A percentile compares a stretch with the other conserved stretches of the same genome.
Conservation (phyloP, 371 early-diverging fungal genomes). For the Gilbertella persicaria region DNA sequence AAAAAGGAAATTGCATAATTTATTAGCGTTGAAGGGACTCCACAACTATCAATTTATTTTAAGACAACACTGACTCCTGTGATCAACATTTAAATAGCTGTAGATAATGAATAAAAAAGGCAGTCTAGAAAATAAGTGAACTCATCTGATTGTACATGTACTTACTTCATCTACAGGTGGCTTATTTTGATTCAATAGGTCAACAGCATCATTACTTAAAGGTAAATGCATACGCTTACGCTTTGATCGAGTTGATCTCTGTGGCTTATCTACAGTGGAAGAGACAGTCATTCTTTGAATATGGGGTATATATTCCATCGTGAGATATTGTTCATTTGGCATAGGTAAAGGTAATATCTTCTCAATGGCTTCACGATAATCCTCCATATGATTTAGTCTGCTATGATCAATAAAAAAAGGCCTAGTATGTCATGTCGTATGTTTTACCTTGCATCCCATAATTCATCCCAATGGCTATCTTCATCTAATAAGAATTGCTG, state of each 20-base stretch:
- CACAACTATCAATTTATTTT: not conserved
- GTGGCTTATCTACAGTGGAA: not conserved
- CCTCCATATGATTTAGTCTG: not conserved
- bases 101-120: not conserved
- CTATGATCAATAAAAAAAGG: not conserved
- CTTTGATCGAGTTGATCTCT: constrained; percentile 19
- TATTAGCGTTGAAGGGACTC: constrained; percentile 3
- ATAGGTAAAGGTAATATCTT: not conserved
- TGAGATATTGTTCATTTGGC: not conserved
- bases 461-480: constrained; percentile 16
- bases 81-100: not conserved
- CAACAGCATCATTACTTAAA: constrained; percentile 9
- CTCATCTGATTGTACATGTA: not conserved
- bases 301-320: constrained; percentile 25
- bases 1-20: constrained; percentile 1
- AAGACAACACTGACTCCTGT: too few species aligned
- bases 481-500: constrained; percentile 9
- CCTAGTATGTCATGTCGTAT: not conserved
- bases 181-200: not conserved
- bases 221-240: constrained; percentile 16
- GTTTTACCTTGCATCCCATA: constrained; percentile 12
- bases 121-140: not conserved
- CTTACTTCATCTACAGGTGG: constrained; percentile 17
- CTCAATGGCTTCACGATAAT: constrained; percentile 14
- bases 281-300: constrained; percentile 16